Base-by-base conservation (phyloP, 306 rosid genomes). In the Cyamopsis tetragonoloba region DNA sequence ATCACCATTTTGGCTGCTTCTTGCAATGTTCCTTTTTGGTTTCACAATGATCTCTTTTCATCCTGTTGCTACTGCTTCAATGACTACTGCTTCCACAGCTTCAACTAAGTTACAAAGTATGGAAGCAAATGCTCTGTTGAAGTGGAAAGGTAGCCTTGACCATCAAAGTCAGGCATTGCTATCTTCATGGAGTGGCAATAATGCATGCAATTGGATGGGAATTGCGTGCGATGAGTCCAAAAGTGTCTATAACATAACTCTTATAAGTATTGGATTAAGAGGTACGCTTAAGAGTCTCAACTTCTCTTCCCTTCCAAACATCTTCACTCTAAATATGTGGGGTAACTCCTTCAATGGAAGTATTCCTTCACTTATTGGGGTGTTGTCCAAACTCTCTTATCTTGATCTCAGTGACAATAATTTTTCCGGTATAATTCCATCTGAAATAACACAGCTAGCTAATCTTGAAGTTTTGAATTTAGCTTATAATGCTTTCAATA, bases 211-310 rank as follows among this genome's bases (percentile, higher is more conserved):
- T 10, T 74, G 67, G 79, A 19, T 28, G 2, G 67, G 79, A 44
- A 64, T 64, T 9, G 2, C 20, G 7, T 74, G 73, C 56, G 74
- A 49, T 6, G 11, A n/a, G n/a, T 26, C 47, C 13, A 26, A 1
- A 2, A 18, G 14, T 2, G 39, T 75, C 20, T 47, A n/a, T 30
- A 13, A 2, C 2, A 28, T 75, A 3, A 27, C 9, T 20, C 70
- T 67, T 3, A 6, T 17, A 1, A 30, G 0, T 13, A 0, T 59
- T 51, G 70, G 56, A 2, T 56, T 75, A 0, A 39, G 7, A 46
- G 79, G 79, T 74, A 66, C 54, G 0, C 74, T 75, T 35, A 14
- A 47, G 17, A 57, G 1, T 66, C 69, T 75, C 9, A 67, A 48
- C 19, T 58, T 75, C 14, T 58, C 74, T 0, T 58, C 44, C 5